Base-by-base conservation (phyloP, 202 grass and related monocot species). In the Bolboschoenoplectus hybrid region DNA sequence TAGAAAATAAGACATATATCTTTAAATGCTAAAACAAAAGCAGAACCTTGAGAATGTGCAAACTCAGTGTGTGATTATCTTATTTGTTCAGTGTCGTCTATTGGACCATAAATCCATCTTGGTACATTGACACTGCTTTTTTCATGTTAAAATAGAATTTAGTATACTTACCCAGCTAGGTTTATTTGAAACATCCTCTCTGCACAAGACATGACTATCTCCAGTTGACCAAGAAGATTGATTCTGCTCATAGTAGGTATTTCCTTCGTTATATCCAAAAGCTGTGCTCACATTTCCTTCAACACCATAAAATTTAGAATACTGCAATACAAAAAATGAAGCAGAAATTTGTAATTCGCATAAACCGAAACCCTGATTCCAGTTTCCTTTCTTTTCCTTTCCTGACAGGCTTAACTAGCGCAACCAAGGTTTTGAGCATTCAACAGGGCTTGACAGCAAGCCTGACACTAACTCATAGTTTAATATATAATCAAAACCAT, bases 241-340 rank as follows among this genome's bases (percentile, higher is more conserved):
- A 84, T 35, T 67, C 40, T 52, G 47, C 60, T 70, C 81, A 56
- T 56, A 84, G 62, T 68, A 69, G 47, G 14, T 70, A 88, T 75
- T 78, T 43, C 44, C 49, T 76, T 84, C 45, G 9, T 88, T 72
- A 84, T 88, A 65, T 63, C 19, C 41, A 41, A 38, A 84, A 17
- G 19, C 6, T 39, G 19, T 43, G 80, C 58, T 52, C 64, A 75
- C 75, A 55, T 89, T 83, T 73, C 86, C 81, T 74, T 84, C 80
- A 71, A 69, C 88, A 79, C 70, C 80, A 71, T 88, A 89, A 62
- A 69, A 50, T 34, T 87, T 52, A 82, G 64, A 40, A 91, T 92
- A 34, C 95, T 93, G 80, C 62, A 85, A 84, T 4, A 47, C 10
- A 88, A 80, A 44, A 56, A 17, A 44, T 4, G 80, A 69, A 43